These are phyloP conservation scores for Eucalyptus erythrocorys DNA, from an alignment of 345 rosid genomes.

Conservation along the genomic window DNA sequence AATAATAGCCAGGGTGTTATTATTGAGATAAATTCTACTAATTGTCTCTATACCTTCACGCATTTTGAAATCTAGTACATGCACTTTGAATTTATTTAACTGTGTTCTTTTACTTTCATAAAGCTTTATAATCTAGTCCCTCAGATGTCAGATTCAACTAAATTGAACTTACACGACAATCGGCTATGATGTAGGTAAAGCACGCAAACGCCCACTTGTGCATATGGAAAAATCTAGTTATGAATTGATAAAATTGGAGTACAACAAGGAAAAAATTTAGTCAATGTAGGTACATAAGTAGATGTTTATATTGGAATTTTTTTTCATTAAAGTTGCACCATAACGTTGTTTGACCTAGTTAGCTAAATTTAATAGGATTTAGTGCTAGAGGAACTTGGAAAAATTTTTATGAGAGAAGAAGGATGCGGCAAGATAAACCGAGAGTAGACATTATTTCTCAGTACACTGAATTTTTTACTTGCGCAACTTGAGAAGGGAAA, in stretches of 20 bases:
- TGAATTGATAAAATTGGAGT: too few species aligned
- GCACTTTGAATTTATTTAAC: neutral
- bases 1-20: neutral
- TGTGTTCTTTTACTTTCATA: too few species aligned
- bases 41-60: neutral
- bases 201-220: neutral
- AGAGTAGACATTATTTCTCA: too few species aligned
- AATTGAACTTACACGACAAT: too few species aligned
- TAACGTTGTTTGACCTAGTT: neutral
- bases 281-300: too few species aligned
- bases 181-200: neutral
- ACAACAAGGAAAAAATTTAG: too few species aligned
- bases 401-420: neutral
- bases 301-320: neutral
- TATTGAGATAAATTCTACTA: neutral
- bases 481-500: neutral
- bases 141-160: too few species aligned
- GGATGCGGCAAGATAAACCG: neutral
- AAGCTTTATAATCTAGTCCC: too few species aligned
- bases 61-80: neutral
- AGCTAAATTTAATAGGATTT: too few species aligned
- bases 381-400: neutral
- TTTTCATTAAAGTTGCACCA: too few species aligned
- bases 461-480: too few species aligned
- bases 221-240: neutral